A percentile compares a stretch with the other conserved stretches of the same genome.
Evolutionary conservation across 495 filamentous ascomycete species (phyloP).

Genomic region (Hypoxylon fuscum): DNA sequence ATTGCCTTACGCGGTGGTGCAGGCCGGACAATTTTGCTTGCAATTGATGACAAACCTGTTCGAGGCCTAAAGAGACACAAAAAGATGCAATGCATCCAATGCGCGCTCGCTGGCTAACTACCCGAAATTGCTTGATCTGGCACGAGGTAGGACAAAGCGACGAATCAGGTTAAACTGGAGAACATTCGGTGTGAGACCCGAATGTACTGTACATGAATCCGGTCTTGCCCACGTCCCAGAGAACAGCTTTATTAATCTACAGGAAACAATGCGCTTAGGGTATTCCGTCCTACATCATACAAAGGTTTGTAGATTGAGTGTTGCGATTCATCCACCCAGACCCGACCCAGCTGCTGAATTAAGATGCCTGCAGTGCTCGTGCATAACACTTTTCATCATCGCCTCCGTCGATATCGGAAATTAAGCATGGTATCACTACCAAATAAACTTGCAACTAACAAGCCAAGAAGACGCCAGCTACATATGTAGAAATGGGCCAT

Average conservation of each 20-base stretch:
- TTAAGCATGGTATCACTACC: slow-evolving; percentile 29
- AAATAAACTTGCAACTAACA: slow-evolving; percentile 19
- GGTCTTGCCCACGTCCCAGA: too few relatives aligned
- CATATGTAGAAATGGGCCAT: slow-evolving; percentile 5
- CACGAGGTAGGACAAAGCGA: slow-evolving; percentile 42
- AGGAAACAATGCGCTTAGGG: not conserved
- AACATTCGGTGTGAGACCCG: not conserved
- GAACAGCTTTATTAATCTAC: too few relatives aligned
- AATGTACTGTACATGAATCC: slow-evolving; percentile 2
- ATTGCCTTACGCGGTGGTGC: not conserved
- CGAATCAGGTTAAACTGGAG: slow-evolving; percentile 34
- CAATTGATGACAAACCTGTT: slow-evolving; percentile 37
- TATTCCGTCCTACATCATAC: not conserved
- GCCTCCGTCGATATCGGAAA: slow-evolving; percentile 25
- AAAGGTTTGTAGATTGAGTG: not conserved
- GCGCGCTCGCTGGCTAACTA: slow-evolving; percentile 8
- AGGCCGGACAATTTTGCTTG: slow-evolving; percentile 24
- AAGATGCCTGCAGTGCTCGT: slow-evolving; percentile 25
- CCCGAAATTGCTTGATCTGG: slow-evolving; percentile 39
- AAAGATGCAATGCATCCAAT: slow-evolving; percentile 1
- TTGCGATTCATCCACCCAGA: slow-evolving; percentile 15
- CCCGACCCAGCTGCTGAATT: slow-evolving; percentile 13
- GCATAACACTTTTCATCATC: slow-evolving; percentile 33
- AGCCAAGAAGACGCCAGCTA: slow-evolving; percentile 21
- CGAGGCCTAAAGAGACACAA: slow-evolving; percentile 17